phyloP scores from a whole-genome alignment of 441 rosid species.

The Aquilaria agallochum region DNA sequence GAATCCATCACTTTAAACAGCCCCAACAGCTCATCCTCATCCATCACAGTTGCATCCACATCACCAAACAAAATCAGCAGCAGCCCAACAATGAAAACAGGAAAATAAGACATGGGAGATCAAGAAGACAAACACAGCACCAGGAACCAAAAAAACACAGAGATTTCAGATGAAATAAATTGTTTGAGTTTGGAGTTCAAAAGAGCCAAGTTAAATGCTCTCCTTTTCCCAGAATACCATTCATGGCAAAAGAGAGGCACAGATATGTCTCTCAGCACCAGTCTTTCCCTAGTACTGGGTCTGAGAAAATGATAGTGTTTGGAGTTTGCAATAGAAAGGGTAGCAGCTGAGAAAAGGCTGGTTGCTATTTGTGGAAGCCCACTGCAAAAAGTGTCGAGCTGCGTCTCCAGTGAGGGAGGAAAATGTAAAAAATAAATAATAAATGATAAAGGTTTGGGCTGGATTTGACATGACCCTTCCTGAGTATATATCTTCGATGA shows the following conservation, averaged over 20 bases:
- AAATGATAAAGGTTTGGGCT: not conserved
- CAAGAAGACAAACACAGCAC: not conserved
- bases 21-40: conserved; percentile 31
- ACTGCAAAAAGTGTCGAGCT: conserved; percentile 17
- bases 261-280: not conserved
- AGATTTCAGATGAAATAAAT: not conserved
- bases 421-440: not conserved
- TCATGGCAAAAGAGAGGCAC: conserved; percentile 6
- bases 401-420: conserved; percentile 5
- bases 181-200: not conserved
- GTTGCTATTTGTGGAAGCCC: conserved; percentile 14
- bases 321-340: conserved; percentile 13
- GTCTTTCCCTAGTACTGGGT: conserved; percentile 4
- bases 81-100: conserved; percentile 22
- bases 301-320: conserved; percentile 17
- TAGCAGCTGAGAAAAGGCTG: conserved; percentile 8
- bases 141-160: not conserved
- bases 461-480: conserved; percentile 26
- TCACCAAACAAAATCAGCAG: conserved; percentile 28
- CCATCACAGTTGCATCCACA: conserved; percentile 24
- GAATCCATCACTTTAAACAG: conserved; percentile 33
- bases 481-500: conserved; percentile 11
- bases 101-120: conserved; percentile 22
- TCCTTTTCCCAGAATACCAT: not conserved
- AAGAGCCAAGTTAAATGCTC: not conserved